These are phyloP conservation scores for Karstenula rhodostoma DNA, from an alignment of 2,329 filamentous ascomycete genomes.

Conservation along the genomic window DNA sequence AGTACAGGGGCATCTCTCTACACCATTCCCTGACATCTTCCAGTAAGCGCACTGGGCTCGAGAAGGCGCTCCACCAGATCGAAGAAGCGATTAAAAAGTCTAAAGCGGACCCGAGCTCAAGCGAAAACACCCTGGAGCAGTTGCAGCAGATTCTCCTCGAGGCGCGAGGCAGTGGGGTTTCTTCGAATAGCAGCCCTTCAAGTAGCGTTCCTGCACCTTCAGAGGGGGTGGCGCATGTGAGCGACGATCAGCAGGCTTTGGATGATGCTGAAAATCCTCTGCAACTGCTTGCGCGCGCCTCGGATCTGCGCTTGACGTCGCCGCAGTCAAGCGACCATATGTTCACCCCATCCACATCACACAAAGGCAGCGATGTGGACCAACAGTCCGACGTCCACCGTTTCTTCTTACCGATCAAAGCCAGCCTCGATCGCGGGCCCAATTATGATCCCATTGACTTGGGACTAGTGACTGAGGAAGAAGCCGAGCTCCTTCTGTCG, in stretches of 20 bases:
- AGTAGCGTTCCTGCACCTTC: conserved; percentile 20
- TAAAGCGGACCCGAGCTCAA: conserved; percentile 33
- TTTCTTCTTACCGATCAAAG: conserved; percentile 72
- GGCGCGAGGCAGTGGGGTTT: conserved; percentile 48
- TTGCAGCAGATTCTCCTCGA: conserved; percentile 61
- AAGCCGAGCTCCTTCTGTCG: conserved; percentile 69
- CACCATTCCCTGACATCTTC: conserved; percentile 18
- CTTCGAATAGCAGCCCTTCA: conserved; percentile 31
- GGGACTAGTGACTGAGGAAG: conserved; percentile 71
- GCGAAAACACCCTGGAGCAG: conserved; percentile 37
- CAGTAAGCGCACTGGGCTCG: conserved; percentile 76
- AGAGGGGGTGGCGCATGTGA: conserved; percentile 39
- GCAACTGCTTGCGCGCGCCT: conserved; percentile 75
- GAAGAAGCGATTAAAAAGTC: conserved; percentile 66
- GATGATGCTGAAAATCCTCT: conserved; percentile 80
- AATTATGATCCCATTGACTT: conserved; percentile 75
- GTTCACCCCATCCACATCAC: conserved; percentile 39
- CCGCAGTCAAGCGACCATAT: conserved; percentile 32
- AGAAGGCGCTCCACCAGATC: conserved; percentile 77
- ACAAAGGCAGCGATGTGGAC: conserved; percentile 43
- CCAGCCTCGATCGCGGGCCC: conserved; percentile 68
- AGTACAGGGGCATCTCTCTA: conserved; percentile 26
- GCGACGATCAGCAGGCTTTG: conserved; percentile 61
- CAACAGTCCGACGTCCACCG: conserved; percentile 63
- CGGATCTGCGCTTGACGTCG: conserved; percentile 68